A percentile compares a stretch with the other conserved stretches of the same genome.
These are phyloP conservation scores for Umbelopsis vinacea DNA, from an alignment of 192 early-diverging fungal species.

Conservation along the genomic window DNA sequence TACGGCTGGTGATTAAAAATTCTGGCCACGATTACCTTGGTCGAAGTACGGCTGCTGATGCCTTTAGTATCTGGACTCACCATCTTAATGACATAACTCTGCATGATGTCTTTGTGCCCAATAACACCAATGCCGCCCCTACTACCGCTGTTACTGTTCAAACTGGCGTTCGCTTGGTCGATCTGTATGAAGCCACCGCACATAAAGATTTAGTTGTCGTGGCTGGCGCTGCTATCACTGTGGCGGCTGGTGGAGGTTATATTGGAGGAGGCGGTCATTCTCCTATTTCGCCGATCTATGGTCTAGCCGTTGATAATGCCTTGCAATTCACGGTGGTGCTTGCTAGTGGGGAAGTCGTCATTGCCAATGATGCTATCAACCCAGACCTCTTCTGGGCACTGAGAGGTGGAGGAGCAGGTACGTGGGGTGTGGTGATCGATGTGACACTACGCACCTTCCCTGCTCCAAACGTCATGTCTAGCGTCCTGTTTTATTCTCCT, in stretches of 20 bases:
- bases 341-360: slow-evolving; percentile 39
- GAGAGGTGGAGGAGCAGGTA: slow-evolving; percentile 53
- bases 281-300: slow-evolving; percentile 41
- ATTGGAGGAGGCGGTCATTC: slow-evolving; percentile 52
- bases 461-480: not conserved
- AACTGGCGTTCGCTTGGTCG: slow-evolving; percentile 35
- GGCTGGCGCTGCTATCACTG: slow-evolving; percentile 23
- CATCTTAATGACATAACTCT: slow-evolving; percentile 43
- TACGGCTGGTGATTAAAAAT: slow-evolving; percentile 59
- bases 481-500: not conserved
- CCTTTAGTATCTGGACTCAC: slow-evolving; percentile 52
- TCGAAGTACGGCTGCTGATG: slow-evolving; percentile 46
- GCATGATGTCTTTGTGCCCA: slow-evolving; percentile 35
- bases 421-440: slow-evolving; percentile 42
- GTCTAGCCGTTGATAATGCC: slow-evolving; percentile 52
- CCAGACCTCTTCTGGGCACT: slow-evolving; percentile 63
- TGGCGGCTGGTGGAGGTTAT: slow-evolving; percentile 31
- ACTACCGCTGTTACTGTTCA: slow-evolving; percentile 30
- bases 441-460: slow-evolving; percentile 35
- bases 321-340: slow-evolving; percentile 56
- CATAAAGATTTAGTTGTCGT: not conserved
- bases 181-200: slow-evolving; percentile 15
- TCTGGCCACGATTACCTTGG: slow-evolving; percentile 58
- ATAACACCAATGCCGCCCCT: not conserved
- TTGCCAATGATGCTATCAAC: slow-evolving; percentile 45